Evolutionary conservation across 2,329 filamentous ascomycete species (phyloP), one percentile per base, ranked within the genome.

Genomic region (Piedraia hortae): DNA sequence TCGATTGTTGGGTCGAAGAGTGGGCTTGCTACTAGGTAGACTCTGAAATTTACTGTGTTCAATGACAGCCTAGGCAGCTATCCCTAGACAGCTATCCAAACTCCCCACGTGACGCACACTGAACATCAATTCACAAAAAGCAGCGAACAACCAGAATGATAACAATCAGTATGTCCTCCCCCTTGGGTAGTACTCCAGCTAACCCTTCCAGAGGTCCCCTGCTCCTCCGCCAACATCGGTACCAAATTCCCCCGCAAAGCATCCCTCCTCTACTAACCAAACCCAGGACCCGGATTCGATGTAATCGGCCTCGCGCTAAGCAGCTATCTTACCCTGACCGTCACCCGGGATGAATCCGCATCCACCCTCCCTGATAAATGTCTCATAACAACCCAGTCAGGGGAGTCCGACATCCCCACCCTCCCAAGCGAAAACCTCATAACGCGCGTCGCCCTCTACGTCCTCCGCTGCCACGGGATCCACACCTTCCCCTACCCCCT

Each of bases 191-290:
- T n/a, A n/a, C n/a, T n/a, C n/a, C n/a, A n/a, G n/a, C n/a, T n/a
- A n/a, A n/a, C n/a, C n/a, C n/a, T n/a, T n/a, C n/a, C 28, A 34
- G 34, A 36, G 50, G 75, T 77, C 29, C 82, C 82, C 32, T 88
- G 75, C 53, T 93, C 82, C 28, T 91, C 80, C 29, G 82, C 82
- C 51, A 93, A 93, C 55, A 91, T 93, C 42, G 82, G 56, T 52
- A 42, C 14, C 8, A 12, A 18, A 18, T 10, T 15, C 10, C 19
- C 12, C 13, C 18, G 21, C 22, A 10, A 9, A 12, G n/a, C 14
- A 19, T 21, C 14, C 16, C 10, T 6, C 15, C 12, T 13, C 11
- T 12, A 11, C 14, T 17, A 16, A 8, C 19, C 12, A 5, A 20
- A 14, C 14, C 19, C 23, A 46, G 46, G 77, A 34, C 82, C 82